Base-by-base conservation (phyloP, 768 basidiomycete species). In the Termitomyces sp. region DNA sequence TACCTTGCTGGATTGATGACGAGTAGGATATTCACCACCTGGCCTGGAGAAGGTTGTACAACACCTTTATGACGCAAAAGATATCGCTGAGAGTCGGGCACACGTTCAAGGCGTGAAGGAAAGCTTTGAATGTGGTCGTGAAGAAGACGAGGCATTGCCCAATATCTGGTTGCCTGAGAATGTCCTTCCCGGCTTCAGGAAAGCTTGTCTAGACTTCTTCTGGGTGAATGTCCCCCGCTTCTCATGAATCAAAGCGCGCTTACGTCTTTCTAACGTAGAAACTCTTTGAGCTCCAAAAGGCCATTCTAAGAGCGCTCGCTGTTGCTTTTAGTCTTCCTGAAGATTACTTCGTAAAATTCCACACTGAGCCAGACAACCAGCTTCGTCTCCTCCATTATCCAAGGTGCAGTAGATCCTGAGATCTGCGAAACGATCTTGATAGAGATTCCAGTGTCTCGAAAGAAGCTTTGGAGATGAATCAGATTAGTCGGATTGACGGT, bases 331-430 rank as follows among this genome's bases (percentile, higher is more conserved):
- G 65, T 36, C 63, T 78, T 4, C 71, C 79, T 0, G 73, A 78
- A 18, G 77, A 79, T 18, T 81, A 79, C 59, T 79, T 87, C 58
- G 57, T 71, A 1, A 35, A 68, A 23, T 74, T 69, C 47, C 83
- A 85, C 60, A 70, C 72, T 3, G 70, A 63, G 0, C 71, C 74
- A 5, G 79, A 82, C 59, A 83, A 85, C 64, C 82, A 85, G 53
- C 71, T 86, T 14, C 76, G 84, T 5, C 67, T 87, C n/a, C 69
- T 83, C 28, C 83, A 82, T 60, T 86, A 87, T 67, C 84, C 83
- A 18, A 72, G 71, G 69, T 75, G 50, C 12, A 40, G 23, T 28
- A 14, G 2, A 38, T 46, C 16, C 12, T 28, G 20, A 20, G n/a
- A 32, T 58, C 36, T n/a, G 18, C 33, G 26, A 26, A 23, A 38